Evolutionary conservation across 2,329 filamentous ascomycete genomes (phyloP).

Genomic region (Fusarium lateritium): DNA sequence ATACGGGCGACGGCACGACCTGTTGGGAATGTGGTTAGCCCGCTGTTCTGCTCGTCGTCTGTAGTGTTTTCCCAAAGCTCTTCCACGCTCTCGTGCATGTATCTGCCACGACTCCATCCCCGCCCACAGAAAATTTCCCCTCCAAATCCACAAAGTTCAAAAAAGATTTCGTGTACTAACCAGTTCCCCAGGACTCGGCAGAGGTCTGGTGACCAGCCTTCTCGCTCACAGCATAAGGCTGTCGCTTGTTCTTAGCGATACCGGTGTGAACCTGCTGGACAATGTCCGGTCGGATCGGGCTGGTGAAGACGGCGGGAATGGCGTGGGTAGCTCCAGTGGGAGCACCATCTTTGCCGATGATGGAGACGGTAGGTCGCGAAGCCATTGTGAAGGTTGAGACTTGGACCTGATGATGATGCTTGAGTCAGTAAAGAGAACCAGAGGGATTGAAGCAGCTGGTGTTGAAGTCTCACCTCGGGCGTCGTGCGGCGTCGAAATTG

Average conservation of each 20-base stretch:
- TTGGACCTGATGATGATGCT: conserved; percentile 51
- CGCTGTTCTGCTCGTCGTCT: neutral
- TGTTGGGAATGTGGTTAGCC: conserved; percentile 58
- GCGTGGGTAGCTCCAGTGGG: conserved; percentile 90
- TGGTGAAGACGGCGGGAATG: conserved; percentile 96
- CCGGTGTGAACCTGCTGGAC: conserved; percentile 99
- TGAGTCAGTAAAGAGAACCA: conserved; percentile 40
- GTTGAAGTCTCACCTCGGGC: conserved; percentile 55
- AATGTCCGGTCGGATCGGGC: conserved; percentile 98
- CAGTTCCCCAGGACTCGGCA: conserved; percentile 99
- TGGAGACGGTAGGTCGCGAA: conserved; percentile 96
- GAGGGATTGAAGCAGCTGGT: conserved; percentile 25
- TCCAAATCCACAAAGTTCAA: conserved; percentile 14
- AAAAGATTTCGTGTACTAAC: conserved; percentile 69
- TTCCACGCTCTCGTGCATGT: neutral
- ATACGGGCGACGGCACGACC: conserved; percentile 99
- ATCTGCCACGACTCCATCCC: conserved; percentile 3
- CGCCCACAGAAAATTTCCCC: conserved; percentile 41
- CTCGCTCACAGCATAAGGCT: conserved; percentile 99
- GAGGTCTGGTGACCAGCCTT: conserved; percentile 99
- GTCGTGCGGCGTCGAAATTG: conserved; percentile 60
- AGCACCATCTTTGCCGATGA: conserved; percentile 96
- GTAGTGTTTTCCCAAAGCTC: conserved; percentile 12
- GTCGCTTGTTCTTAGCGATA: conserved; percentile 99
- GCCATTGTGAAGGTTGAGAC: conserved; percentile 78